A percentile compares a stretch with the other conserved stretches of the same genome.
Evolutionary conservation across 768 basidiomycete species (phyloP).

Genomic region (Tremella fuciformis): DNA sequence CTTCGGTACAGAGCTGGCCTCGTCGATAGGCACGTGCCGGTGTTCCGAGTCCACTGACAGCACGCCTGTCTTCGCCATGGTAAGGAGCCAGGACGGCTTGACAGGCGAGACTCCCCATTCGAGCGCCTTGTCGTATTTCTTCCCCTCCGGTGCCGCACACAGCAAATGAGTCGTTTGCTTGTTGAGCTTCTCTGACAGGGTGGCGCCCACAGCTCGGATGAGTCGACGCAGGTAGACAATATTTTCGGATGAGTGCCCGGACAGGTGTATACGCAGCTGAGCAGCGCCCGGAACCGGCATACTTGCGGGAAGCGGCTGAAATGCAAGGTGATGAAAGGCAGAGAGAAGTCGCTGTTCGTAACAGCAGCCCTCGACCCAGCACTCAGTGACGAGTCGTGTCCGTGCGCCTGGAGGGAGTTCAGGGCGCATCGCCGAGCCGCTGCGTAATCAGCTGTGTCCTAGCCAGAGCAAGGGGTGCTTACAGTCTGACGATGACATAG

Average conservation of each 20-base stretch:
- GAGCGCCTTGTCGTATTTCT: slow-evolving; percentile 72
- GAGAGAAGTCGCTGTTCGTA: slow-evolving; percentile 69
- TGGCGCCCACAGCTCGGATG: slow-evolving; percentile 66
- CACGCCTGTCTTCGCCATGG: slow-evolving; percentile 59
- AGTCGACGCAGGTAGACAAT: slow-evolving; percentile 66
- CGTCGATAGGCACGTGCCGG: slow-evolving; percentile 10
- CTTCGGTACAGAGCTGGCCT: not conserved
- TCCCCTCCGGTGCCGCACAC: slow-evolving; percentile 67
- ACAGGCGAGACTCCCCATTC: slow-evolving; percentile 79
- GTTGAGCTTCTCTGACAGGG: slow-evolving; percentile 57
- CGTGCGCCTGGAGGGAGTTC: slow-evolving; percentile 9
- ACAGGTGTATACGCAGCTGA: slow-evolving; percentile 63
- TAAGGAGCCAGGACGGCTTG: slow-evolving; percentile 66
- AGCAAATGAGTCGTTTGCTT: slow-evolving; percentile 70
- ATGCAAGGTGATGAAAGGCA: slow-evolving; percentile 67
- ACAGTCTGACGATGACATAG: slow-evolving; percentile 47
- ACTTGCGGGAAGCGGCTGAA: slow-evolving; percentile 62
- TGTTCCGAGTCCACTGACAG: slow-evolving; percentile 26
- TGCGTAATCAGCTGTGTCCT: slow-evolving; percentile 1
- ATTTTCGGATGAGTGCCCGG: slow-evolving; percentile 69
- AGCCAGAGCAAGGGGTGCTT: slow-evolving; percentile 11
- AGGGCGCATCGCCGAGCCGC: slow-evolving; percentile 21
- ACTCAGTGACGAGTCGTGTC: slow-evolving; percentile 66
- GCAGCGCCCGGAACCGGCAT: slow-evolving; percentile 67
- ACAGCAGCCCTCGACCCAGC: slow-evolving; percentile 86